Evolutionary conservation across 768 basidiomycete species (phyloP), one percentile per base, ranked within the genome.

Genomic region (Pholiota microspora): DNA sequence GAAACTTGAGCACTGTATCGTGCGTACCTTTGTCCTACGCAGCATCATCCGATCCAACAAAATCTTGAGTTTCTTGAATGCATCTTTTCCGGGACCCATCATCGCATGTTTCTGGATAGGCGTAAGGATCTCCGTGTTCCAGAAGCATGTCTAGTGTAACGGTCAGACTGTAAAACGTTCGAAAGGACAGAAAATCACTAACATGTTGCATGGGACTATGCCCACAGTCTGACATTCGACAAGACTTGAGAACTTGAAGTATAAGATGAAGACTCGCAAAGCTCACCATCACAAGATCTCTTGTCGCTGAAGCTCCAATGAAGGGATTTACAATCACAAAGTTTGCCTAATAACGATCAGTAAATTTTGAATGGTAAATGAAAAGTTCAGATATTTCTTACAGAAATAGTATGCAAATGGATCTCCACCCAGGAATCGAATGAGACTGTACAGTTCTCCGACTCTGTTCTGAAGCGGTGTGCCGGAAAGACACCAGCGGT

Each of bases 381-480:
- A n/a, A n/a, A n/a, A n/a, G n/a, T n/a, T n/a, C n/a, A n/a, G n/a
- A n/a, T n/a, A n/a, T n/a, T n/a, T n/a, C 88, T 62, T 63, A 88
- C 94, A 97, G 70, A 93, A 96, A 71, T 95, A 96, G 70, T 81
- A 90, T 2, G 92, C 86, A 67, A 92, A 94, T 0, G 92, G 93
- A 68, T 94, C 91, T 25, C 91, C 92, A n/a, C 93, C 93, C 49
- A 96, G 70, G 74, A 98, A 97, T 57, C 91, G 78, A 42, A 98
- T 83, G 36, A 97, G 80, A 68, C 94, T 97, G 73, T 99, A 99
- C 47, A 99, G 73, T 68, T 99, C 97, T 59, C 97, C 97, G n/a
- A 99, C 97, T 60, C 97, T 88, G 65, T 98, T 98, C 69, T 99
- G 96, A 7, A 99, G 75, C 0, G 96, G 96, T 5, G 96, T 98